A percentile compares a stretch with the other conserved stretches of the same genome.
These are phyloP conservation scores for Ogataea glucozyma DNA, from an alignment of 805 yeast genomes.

Conservation along the genomic window DNA sequence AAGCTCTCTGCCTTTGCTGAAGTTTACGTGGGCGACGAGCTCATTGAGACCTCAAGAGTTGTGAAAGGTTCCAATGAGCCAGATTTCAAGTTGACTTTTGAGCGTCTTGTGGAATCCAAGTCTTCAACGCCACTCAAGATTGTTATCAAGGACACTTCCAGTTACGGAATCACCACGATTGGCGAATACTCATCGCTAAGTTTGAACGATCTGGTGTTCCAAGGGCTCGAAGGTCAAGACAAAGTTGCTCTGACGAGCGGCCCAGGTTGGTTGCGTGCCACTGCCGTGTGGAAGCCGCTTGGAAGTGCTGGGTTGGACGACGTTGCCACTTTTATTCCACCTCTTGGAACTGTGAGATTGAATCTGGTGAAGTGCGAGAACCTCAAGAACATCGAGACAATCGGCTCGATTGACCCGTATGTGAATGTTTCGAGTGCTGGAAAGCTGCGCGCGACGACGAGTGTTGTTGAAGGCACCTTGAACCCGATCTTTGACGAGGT, in stretches of 20 bases:
- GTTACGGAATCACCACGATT: constrained; percentile 47
- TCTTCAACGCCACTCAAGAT: constrained; percentile 54
- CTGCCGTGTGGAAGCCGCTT: constrained; percentile 72
- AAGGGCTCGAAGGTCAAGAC: constrained; percentile 49
- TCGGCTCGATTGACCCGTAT: constrained; percentile 78
- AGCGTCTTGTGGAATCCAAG: constrained; percentile 62
- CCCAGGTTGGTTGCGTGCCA: constrained; percentile 53
- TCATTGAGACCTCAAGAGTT: constrained; percentile 58
- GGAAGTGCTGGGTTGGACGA: constrained; percentile 50
- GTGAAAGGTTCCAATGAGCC: constrained; percentile 73
- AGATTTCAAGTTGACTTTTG: constrained; percentile 64
- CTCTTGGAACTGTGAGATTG: constrained; percentile 67
- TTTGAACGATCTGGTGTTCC: constrained; percentile 56
- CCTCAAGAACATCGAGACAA: constrained; percentile 57
- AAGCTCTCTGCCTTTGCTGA: constrained; percentile 69
- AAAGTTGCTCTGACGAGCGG: constrained; percentile 50
- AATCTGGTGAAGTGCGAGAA: constrained; percentile 55
- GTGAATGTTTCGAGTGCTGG: constrained; percentile 60
- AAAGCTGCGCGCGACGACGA: constrained; percentile 54
- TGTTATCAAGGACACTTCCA: constrained; percentile 61
- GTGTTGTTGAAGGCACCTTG: constrained; percentile 51
- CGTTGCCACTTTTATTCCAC: constrained; percentile 46
- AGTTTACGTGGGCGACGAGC: constrained; percentile 55
- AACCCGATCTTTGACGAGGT: constrained; percentile 63
- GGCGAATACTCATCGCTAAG: constrained; percentile 53